Base-by-base conservation (phyloP, 805 yeast species). In the Ogataea minuta region DNA sequence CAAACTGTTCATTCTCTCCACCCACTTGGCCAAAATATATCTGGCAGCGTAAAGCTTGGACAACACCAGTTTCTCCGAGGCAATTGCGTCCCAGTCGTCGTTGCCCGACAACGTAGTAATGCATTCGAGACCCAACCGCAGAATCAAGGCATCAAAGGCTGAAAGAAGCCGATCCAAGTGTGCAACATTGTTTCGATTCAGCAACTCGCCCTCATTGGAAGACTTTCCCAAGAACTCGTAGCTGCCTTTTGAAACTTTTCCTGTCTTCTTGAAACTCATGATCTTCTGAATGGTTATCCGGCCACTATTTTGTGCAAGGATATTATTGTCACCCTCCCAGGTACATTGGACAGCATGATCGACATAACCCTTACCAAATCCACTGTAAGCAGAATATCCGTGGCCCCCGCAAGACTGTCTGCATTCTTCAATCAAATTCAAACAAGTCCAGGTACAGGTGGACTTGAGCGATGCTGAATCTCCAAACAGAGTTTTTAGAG, bases 281-380 rank as follows among this genome's bases (percentile, higher is more conserved):
- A 71, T 70, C 42, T 67, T 64, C 60, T 76, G 83, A 47, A 81
- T 68, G 27, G 82, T 69, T 17, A 93, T 78, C 61, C 91, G 81
- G 42, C 96, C 97, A 43, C 88, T 77, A 38, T 88, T 81, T 63
- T 87, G 78, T 2, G 89, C 84, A 48, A 90, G 71, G 30, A 90
- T 83, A 56, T 81, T 89, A 69, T 90, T 90, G 64, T 90, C 97
- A 63, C 97, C 97, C 69, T 90, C 97, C 97, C 97, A 90, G 13
- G 97, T 90, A 65, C 96, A 89, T 67, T 90, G 96, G 28, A 90
- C 96, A n/a, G 85, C 96, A 87, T 95, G 91, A 62, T 90, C 97
- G 46, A 76, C 75, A 68, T 79, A 87, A 9, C 89, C 89, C 59
- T 83, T 86, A 28, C 95, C 96, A 59, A 90, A 85, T 2, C 90